Evolutionary conservation across 148 eudicot species (phyloP), one percentile per base, ranked within the genome.

Genomic region (Diospyros kaki): DNA sequence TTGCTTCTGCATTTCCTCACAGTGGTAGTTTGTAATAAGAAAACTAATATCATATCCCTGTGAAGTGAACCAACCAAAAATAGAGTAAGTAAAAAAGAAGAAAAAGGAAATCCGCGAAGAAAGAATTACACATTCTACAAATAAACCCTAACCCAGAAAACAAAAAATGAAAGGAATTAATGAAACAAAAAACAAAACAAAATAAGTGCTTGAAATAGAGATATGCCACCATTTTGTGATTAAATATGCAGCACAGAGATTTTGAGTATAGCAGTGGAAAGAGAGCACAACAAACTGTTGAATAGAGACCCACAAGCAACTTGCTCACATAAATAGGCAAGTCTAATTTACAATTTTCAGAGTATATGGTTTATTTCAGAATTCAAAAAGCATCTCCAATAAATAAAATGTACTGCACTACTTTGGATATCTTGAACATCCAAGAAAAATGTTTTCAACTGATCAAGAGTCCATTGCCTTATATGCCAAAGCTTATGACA

Each of bases 31-130:
- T 76, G 99, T 95, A 74, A 95, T 88, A 72, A 95, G 94, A 84
- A 92, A 95, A 81, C 99, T 95, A 52, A 95, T 95, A 84, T 95
- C 99, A 79, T 92, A 95, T 6, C 99, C 99, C 99, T 95, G 96
- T 75, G 76, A 88, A 74, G 56, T 9, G 78, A 75, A 70, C 40
- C 64, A 66, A 58, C 44, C 17, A 71, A 61, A 70, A 72, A 56
- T 9, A 7, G 63, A 42, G 55, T 17, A 38, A 65, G 12, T 7
- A 12, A n/a, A 56, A 72, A 68, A 45, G 38, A 10, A 62, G 39
- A 52, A 15, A 5, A 64, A 58, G 38, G 14, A 56, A 12, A 55
- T 15, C 44, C 18, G 9, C 58, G 28, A 28, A 28, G 28, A 28
- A 28, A 28, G 28, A 28, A 28, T 28, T 28, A 28, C 28, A 28